Conservation (phyloP, 257 asterid species). For the Primulina eburnea region DNA sequence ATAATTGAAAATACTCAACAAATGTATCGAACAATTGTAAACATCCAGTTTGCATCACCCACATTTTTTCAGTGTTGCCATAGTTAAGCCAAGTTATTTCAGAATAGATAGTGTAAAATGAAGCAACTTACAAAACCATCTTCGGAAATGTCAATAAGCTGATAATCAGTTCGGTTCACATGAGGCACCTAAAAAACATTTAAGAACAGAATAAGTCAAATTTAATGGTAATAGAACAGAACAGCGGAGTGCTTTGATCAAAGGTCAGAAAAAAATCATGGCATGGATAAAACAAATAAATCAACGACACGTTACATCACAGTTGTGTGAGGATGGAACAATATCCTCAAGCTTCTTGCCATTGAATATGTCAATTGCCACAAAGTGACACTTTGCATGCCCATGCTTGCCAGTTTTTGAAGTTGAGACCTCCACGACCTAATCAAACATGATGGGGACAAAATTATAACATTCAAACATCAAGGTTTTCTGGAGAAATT, state of each 20-base stretch:
- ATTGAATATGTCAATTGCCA: conserved; percentile 58
- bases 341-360: conserved; percentile 69
- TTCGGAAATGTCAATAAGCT: conserved; percentile 40
- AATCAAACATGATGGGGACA: conserved; percentile 7
- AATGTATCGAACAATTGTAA: not conserved
- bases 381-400: conserved; percentile 73
- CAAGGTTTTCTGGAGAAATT: not conserved
- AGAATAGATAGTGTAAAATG: not conserved
- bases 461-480: not conserved
- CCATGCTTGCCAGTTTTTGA: conserved; percentile 74
- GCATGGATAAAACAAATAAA: not conserved
- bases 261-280: not conserved
- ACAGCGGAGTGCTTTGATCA: not conserved
- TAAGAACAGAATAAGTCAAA: conserved; percentile 5
- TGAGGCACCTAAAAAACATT: conserved; percentile 51
- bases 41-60: not conserved
- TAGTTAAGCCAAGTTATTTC: not conserved
- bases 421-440: conserved; percentile 72
- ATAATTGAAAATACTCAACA: too few relatives aligned
- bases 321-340: conserved; percentile 69
- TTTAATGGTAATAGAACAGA: not conserved
- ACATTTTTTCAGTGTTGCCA: not conserved
- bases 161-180: conserved; percentile 61
- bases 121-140: conserved; percentile 36
- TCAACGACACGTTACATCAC: conserved; percentile 41